Base-by-base conservation (phyloP, 768 basidiomycete species). In the Psilocybe cyanescens region DNA sequence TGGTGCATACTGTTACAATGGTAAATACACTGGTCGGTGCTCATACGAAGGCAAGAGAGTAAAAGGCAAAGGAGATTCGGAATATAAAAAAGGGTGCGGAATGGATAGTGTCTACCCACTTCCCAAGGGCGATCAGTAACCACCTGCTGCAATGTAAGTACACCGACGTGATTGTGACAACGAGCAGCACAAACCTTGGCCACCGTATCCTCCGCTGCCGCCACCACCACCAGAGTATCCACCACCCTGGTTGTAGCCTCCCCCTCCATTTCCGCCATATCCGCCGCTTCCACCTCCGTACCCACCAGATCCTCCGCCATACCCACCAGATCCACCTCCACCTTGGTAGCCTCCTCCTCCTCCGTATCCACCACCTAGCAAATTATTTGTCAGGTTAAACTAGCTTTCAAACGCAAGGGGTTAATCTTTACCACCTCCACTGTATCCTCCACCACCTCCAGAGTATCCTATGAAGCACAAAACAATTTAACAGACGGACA, bases 401-500 rank as follows among this genome's bases (percentile, higher is more conserved):
- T 16, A 11, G 7, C 7, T 35, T 11, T 35, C 33, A 35, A 35
- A 7, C 6, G 33, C 11, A 35, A 35, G 11, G 11, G 6, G 33
- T 7, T 4, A 35, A 33, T 51, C 33, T 29, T 31, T 30, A 30
- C 50, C 50, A 8, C 33, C 33, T 35, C 33, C 33, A 24, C 55
- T 24, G 44, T 56, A 56, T 45, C 55, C 55, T 30, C 55, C 62
- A 59, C 65, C 66, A 47, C 71, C 68, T 39, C 59, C 67, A 54
- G 70, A 66, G 66, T 71, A 72, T 59, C 74, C 72, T 67, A 68
- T 57, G 31, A 55, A 51, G 16, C 31, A 17, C 28, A 12, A 62
- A 49, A 58, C 56, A 61, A 55, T 49, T 54, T 48, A 56, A 52
- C 53, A 53, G n/a, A 47, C 35, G n/a, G 6, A 55, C 6, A 49